Evolutionary conservation across 352 stramenopile genomes (phyloP).

Genomic region (Pythium phragmitis): DNA sequence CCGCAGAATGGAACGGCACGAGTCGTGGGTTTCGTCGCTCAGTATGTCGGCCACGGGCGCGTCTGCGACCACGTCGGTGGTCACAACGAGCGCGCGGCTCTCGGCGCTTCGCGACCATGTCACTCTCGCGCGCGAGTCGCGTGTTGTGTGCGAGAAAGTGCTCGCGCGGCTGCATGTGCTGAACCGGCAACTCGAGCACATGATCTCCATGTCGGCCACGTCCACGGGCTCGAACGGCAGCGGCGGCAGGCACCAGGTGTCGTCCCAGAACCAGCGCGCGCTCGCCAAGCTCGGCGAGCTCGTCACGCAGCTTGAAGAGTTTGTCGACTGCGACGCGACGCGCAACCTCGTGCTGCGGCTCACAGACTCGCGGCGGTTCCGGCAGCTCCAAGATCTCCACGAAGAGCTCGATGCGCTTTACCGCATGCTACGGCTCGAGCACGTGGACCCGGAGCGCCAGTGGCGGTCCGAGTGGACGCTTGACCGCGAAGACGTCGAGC

Average conservation of each 20-base stretch:
- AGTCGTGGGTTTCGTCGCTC: constrained; percentile 10
- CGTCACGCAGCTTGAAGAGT: constrained; percentile 19
- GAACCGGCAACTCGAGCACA: constrained; percentile 29
- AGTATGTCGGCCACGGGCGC: background rate
- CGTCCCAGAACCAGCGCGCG: constrained; percentile 18
- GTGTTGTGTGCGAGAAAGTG: constrained; percentile 25
- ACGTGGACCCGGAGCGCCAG: constrained; percentile 41
- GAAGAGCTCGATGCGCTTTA: constrained; percentile 27
- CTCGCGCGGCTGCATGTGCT: constrained; percentile 25
- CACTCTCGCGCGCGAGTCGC: constrained; percentile 14
- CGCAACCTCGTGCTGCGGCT: constrained; percentile 25
- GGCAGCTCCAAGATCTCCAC: constrained; percentile 26
- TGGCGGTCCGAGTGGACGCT: constrained; percentile 55
- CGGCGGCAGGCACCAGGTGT: constrained; percentile 10
- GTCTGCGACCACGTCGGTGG: background rate
- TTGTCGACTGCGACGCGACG: constrained; percentile 21
- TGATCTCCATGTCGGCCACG: constrained; percentile 26
- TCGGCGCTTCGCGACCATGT: constrained; percentile 17
- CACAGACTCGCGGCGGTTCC: constrained; percentile 26
- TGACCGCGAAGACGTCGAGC: constrained; percentile 43
- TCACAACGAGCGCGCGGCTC: constrained; percentile 21
- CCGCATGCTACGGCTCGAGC: constrained; percentile 33
- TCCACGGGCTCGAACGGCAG: constrained; percentile 23
- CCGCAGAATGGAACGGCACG: constrained; percentile 11
- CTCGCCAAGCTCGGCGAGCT: constrained; percentile 21